Evolutionary conservation across 176 grass and related monocot genomes (phyloP), one percentile per base, ranked within the genome.

Genomic region (Rhipidocladum racemiflorum): DNA sequence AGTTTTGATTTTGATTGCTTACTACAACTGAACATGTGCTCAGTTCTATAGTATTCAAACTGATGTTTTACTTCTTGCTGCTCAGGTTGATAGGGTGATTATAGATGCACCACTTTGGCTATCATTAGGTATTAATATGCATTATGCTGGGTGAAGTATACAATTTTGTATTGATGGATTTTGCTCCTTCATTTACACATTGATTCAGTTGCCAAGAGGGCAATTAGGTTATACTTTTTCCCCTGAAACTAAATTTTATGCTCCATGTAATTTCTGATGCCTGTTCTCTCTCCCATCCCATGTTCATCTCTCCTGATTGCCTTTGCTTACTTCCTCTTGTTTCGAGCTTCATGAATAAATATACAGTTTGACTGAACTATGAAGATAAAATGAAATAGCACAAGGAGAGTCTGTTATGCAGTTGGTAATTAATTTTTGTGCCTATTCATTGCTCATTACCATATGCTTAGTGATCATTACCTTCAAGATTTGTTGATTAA

Each of bases 251-350:
- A 72, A 49, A 30, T 0, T 30, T 16, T 17, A 64, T 34, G 13
- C 14, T 18, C 14, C 15, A 15, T 69, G 44, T 72, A 49, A 30
- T 49, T 72, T 49, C 5, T 72, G n/a, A 12, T 50, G 45, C 25
- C 15, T 18, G 25, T 49, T 28, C 14, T 49, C 43, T 25, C 14
- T 71, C 44, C 43, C 23, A 48, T 29, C 14, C 7, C 4, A 23
- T 13, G 69, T 72, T 49, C 29, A 6, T 35, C 16, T 56, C 9
- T 35, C 10, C 10, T 55, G 25, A 1, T 17, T 12, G 10, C 49
- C 71, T 74, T 74, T 72, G 44, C 3, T 50, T 50, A 50, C 25
- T 72, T 68, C 66, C 45, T 72, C 69, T 51, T 72, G 16, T 72
- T 72, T 70, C 16, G 7, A 72, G 44, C 25, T 50, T 9, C 25